Percentiles rank a stretch among this genome's conserved stretches.
phyloP scores from a whole-genome alignment of 2,329 filamentous ascomycete species.

The Aspergillus uvarum region DNA sequence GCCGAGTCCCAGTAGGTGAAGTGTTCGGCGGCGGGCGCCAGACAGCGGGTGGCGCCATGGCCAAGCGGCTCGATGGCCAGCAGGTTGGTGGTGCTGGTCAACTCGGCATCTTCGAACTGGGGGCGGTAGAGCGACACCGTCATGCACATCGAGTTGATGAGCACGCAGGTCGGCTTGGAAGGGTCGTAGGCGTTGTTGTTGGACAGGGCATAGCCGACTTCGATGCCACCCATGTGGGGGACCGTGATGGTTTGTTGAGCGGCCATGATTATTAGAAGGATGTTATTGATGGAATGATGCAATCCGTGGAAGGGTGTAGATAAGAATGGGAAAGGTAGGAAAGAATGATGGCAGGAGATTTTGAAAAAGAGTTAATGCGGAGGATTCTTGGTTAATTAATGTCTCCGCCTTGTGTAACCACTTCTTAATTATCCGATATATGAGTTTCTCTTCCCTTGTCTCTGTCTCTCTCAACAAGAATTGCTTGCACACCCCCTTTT shows the following conservation, averaged over 20 bases:
- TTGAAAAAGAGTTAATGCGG: not conserved
- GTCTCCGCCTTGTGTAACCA: not conserved
- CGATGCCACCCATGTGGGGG: conserved; percentile 52
- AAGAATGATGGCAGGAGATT: not conserved
- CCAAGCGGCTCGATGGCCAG: conserved; percentile 56
- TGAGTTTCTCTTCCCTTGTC: not conserved
- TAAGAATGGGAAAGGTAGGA: not conserved
- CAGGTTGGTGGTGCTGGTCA: conserved; percentile 48
- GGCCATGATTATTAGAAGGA: conserved; percentile 17
- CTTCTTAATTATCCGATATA: not conserved
- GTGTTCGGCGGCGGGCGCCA: conserved; percentile 35
- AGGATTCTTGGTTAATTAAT: not conserved
- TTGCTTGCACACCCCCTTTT: not conserved
- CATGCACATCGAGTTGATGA: conserved; percentile 55
- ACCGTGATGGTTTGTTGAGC: conserved; percentile 42
- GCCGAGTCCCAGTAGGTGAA: conserved; percentile 59
- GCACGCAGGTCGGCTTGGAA: conserved; percentile 52
- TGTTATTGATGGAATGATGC: not conserved
- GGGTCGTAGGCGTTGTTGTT: conserved; percentile 45
- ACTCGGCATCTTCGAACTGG: conserved; percentile 39
- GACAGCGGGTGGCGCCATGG: conserved; percentile 50
- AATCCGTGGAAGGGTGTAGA: not conserved
- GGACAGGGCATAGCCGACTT: conserved; percentile 49
- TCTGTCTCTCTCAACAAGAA: not conserved
- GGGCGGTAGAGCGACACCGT: conserved; percentile 45